Conservation (phyloP, 129 eudicot species). For the Flaveria sonorensis region DNA sequence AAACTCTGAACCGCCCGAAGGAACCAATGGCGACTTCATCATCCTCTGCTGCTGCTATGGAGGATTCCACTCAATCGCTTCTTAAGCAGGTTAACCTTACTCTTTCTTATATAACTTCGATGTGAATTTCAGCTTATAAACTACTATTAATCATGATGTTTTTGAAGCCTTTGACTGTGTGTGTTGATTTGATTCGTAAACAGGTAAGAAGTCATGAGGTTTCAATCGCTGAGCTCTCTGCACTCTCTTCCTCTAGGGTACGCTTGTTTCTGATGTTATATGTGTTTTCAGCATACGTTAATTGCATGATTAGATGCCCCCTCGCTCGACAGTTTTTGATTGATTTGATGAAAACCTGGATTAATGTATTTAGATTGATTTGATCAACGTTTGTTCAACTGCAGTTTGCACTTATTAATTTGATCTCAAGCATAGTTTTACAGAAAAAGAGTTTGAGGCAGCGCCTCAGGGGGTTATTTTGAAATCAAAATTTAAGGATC, state of each 20-base stretch:
- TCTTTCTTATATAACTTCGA: neutral
- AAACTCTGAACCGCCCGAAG: neutral
- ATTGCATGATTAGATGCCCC: neutral
- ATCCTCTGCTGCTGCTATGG: neutral
- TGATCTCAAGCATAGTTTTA: no score
- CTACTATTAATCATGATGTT: neutral
- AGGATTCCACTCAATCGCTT: slow-evolving; percentile 33
- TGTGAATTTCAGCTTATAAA: neutral
- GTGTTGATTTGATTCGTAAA: slow-evolving; percentile 23
- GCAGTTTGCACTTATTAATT: no score
- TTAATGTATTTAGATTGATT: neutral
- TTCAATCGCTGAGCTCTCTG: slow-evolving; percentile 35
- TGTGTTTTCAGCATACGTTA: neutral
- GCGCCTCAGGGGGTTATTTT: no score
- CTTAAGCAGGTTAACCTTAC: slow-evolving; percentile 30
- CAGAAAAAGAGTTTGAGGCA: no score
- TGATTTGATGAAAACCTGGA: neutral
- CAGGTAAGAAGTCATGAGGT: slow-evolving; percentile 38
- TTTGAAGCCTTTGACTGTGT: slow-evolving; percentile 5
- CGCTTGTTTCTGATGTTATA: neutral
- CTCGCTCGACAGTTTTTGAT: neutral
- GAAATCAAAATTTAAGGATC: no score
- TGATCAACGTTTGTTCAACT: neutral
- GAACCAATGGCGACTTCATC: slow-evolving; percentile 36
- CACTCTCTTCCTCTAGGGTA: slow-evolving; percentile 36